Evolutionary conservation across 306 rosid species (phyloP).

Genomic region (Boehmeria nivea): DNA sequence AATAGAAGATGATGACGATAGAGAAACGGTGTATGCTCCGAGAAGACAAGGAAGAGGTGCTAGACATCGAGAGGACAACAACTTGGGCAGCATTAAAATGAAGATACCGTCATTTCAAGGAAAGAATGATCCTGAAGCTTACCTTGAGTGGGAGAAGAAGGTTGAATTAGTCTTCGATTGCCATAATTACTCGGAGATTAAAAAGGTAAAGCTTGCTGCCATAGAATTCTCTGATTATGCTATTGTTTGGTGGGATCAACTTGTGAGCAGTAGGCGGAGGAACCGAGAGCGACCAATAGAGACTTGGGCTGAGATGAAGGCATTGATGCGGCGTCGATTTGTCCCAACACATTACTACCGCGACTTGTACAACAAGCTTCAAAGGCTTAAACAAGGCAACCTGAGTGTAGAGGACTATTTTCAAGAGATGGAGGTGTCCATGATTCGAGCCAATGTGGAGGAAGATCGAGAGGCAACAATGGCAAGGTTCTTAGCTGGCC

Average conservation of each 20-base stretch:
- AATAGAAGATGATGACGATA: no score
- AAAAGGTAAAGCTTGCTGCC: not conserved
- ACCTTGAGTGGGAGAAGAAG: no score
- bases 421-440: not conserved
- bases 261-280: not conserved
- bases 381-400: not conserved
- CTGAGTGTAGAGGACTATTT: not conserved
- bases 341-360: not conserved
- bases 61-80: no score
- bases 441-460: not conserved
- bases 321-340: not conserved
- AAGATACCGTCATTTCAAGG: no score
- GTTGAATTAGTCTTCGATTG: no score
- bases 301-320: not conserved
- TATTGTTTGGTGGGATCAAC: conserved; percentile 1
- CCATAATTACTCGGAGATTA: not conserved
- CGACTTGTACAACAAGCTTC: not conserved
- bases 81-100: no score
- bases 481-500: not conserved
- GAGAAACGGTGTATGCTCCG: no score
- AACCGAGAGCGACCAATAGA: not conserved
- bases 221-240: not conserved
- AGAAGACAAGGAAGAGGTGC: no score
- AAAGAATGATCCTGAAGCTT: no score
- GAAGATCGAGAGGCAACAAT: not conserved